Evolutionary conservation across 164 flowering plant genomes (phyloP), one percentile per base, ranked within the genome.

Genomic region (Nelumbo lutea): DNA sequence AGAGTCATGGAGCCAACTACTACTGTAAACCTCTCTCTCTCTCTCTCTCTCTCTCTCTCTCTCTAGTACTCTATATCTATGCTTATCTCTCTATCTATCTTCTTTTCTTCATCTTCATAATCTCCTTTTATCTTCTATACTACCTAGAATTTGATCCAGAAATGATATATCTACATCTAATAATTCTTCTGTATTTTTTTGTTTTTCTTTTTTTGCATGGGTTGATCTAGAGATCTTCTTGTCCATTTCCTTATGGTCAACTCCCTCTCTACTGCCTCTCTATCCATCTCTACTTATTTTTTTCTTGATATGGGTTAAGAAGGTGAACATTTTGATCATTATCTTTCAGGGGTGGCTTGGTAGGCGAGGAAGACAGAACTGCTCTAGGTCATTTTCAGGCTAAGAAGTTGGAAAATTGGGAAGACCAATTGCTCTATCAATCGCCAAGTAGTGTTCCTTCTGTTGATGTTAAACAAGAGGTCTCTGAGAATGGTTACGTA

Each of bases 1-100:
- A 13, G 86, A 88, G 79, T 84, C 97, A 39, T 89, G 91, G 97
- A 88, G 93, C 80, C 93, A 91, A 67, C 84, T 91, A 1, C 89
- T 88, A 47, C 40, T 82, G 90, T 86, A 83, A 80, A 53, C 58
- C 62, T 62, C 71, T 69, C 71, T 47, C 67, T 70, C 68, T 71
- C 51, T 68, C 73, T 77, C 68, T 51, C 48, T 46, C 48, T 46
- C 48, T 46, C 48, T 46, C 48, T 73, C 64, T 65, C 64, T 69
- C 73, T 46, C 44, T 38, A 27, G 27, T 27, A 27, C n/a, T 43
- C 11, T 56, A 4, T 55, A 48, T 59, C 48, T 46, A 4, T 46
- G 13, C 11, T 14, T 51, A 2, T 55, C 57, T 59, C 48, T 46
- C 48, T 46, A 10, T 51, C 55, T 51, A 2, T 51, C 9, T 51